phyloP scores from a whole-genome alignment of 225 moss, liverwort and hornwort genomes.

The Lunularia cruciata region DNA sequence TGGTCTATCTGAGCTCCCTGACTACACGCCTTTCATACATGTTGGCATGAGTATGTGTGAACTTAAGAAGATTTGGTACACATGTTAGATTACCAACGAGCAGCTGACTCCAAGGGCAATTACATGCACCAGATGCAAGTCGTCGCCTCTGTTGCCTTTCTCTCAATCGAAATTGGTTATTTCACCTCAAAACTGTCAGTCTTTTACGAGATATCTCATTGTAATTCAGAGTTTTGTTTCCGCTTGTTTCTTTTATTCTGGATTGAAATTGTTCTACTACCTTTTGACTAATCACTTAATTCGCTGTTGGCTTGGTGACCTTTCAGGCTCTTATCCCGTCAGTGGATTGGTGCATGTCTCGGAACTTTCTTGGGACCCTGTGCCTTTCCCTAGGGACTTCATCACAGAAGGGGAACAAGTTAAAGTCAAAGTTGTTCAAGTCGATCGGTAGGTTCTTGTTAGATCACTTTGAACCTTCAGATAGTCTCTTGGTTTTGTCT shows the following conservation, averaged over 20 bases:
- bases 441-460: slow-evolving; percentile 70
- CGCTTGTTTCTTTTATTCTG: neutral
- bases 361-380: slow-evolving; percentile 98
- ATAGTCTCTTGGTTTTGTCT: too few species aligned
- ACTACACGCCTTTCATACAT: too few species aligned
- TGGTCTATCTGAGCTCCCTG: slow-evolving; percentile 21
- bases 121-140: too few species aligned
- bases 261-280: neutral
- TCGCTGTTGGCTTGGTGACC: neutral
- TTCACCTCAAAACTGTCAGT: neutral
- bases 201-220: neutral
- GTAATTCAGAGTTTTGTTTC: neutral
- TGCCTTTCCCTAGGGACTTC: slow-evolving; percentile 87
- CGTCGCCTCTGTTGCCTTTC: too few species aligned
- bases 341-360: slow-evolving; percentile 97
- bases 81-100: neutral
- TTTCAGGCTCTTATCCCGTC: slow-evolving; percentile 75
- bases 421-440: slow-evolving; percentile 83
- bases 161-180: too few species aligned
- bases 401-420: slow-evolving; percentile 80
- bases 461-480: too few species aligned
- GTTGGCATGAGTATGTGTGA: too few species aligned
- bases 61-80: neutral
- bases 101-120: too few species aligned
- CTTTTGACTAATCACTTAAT: too few species aligned